phyloP scores from a whole-genome alignment of 192 early-diverging fungal species.

The Linnemannia hyalina region DNA sequence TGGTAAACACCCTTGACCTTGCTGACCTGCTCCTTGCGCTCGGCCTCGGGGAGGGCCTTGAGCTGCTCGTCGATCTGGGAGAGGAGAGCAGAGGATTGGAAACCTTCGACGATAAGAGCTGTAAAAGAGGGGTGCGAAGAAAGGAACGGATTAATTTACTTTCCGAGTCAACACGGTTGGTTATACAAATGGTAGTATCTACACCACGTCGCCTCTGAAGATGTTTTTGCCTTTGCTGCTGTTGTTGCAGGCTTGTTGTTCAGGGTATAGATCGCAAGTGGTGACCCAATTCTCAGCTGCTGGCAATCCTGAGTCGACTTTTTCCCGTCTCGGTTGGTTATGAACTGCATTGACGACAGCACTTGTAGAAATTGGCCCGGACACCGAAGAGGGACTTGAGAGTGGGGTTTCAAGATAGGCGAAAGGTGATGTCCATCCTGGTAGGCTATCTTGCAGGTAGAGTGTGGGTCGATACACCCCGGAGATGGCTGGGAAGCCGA shows the following conservation, averaged over 20 bases:
- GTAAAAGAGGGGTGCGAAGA: background rate
- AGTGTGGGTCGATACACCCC: background rate
- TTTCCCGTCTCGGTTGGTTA: background rate
- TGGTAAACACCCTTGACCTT: slow-evolving; percentile 90
- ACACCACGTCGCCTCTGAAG: background rate
- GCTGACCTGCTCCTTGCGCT: slow-evolving; percentile 71
- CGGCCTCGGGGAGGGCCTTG: slow-evolving; percentile 70
- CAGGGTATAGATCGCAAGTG: background rate
- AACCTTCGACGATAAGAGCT: slow-evolving; percentile 64
- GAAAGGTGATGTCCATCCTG: background rate
- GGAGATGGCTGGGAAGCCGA: background rate
- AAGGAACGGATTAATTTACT: background rate
- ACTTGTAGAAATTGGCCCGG: background rate
- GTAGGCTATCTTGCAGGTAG: background rate
- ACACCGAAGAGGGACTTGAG: background rate
- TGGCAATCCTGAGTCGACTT: background rate
- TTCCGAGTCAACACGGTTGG: too few species aligned
- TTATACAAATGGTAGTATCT: background rate
- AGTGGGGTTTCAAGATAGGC: background rate
- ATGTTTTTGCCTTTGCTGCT: background rate
- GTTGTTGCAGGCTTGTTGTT: background rate
- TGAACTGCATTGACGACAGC: background rate
- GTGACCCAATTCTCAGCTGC: background rate
- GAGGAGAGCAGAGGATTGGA: slow-evolving; percentile 84
- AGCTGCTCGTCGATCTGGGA: slow-evolving; percentile 72